phyloP scores from a whole-genome alignment of 2,329 filamentous ascomycete species.

The Botrytis fabae region DNA sequence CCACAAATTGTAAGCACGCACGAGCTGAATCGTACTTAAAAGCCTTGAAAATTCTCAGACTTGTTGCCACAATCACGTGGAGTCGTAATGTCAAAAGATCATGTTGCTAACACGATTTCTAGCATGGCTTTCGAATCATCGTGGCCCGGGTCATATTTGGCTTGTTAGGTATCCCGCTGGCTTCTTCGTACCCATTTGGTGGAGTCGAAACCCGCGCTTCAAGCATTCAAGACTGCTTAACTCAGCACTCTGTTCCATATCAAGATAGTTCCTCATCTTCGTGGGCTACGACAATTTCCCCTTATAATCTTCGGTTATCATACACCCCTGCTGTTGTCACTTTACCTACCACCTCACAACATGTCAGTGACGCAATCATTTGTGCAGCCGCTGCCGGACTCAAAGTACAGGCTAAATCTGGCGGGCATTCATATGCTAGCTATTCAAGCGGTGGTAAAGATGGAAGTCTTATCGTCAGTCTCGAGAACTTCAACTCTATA shows the following conservation, averaged over 20 bases:
- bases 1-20: constrained; percentile 12
- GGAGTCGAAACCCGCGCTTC: background rate
- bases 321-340: constrained; percentile 32
- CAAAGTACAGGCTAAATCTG: constrained; percentile 53
- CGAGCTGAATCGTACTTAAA: background rate
- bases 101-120: constrained; percentile 1
- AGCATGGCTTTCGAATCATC: background rate
- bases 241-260: constrained; percentile 24
- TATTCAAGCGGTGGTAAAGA: constrained; percentile 49
- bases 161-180: background rate
- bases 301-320: constrained; percentile 34
- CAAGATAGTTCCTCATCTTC: constrained; percentile 25
- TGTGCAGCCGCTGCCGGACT: constrained; percentile 48
- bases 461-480: constrained; percentile 55
- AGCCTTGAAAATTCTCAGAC: background rate
- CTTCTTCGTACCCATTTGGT: constrained; percentile 1
- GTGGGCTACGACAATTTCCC: constrained; percentile 26
- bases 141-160: constrained; percentile 6
- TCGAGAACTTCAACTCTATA: constrained; percentile 54
- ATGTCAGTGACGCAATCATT: constrained; percentile 47
- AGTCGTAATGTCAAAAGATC: background rate
- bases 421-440: constrained; percentile 58
- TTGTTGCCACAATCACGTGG: background rate
- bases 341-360: constrained; percentile 37
- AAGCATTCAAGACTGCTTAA: constrained; percentile 28